phyloP scores from a whole-genome alignment of 805 yeast species.

The Limtongozyma cylindracea region DNA sequence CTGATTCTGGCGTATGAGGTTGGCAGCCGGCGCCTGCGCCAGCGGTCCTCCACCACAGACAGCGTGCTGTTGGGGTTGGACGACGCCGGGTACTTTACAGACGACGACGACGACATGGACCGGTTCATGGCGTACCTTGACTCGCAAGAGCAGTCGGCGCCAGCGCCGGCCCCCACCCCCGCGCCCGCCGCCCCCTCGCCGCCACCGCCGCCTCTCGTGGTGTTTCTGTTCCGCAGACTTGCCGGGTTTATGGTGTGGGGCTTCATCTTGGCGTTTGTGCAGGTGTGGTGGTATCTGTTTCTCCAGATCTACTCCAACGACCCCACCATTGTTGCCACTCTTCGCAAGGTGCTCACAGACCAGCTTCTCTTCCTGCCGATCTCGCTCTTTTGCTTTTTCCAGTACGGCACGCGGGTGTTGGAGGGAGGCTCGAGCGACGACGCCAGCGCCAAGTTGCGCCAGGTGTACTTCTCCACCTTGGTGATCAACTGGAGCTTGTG shows the following conservation, averaged over 20 bases:
- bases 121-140: conserved; percentile 10
- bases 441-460: conserved; percentile 33
- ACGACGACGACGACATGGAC: conserved; percentile 8
- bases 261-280: conserved; percentile 53
- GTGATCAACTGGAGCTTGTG: conserved; percentile 50
- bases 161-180: conserved; percentile 1
- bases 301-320: conserved; percentile 63
- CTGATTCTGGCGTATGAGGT: conserved; percentile 15
- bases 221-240: conserved; percentile 44
- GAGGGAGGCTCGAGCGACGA: conserved; percentile 51
- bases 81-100: no score
- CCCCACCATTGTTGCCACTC: conserved; percentile 63
- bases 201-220: conserved; percentile 7
- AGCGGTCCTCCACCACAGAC: no score
- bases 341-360: conserved; percentile 73
- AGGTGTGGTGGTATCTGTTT: conserved; percentile 73
- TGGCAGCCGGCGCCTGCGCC: conserved; percentile 1
- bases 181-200: not conserved
- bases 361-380: conserved; percentile 79
- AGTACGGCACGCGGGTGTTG: conserved; percentile 60
- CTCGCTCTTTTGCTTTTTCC: conserved; percentile 55
- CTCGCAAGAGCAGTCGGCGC: conserved; percentile 1
- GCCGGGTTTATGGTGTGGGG: conserved; percentile 80
- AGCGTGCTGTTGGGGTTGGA: conserved; percentile 3
- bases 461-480: conserved; percentile 41